Percentiles rank a stretch among this genome's conserved stretches.
These are phyloP conservation scores for Cordia subcordata DNA, from an alignment of 257 asterid genomes.

Conservation along the genomic window DNA sequence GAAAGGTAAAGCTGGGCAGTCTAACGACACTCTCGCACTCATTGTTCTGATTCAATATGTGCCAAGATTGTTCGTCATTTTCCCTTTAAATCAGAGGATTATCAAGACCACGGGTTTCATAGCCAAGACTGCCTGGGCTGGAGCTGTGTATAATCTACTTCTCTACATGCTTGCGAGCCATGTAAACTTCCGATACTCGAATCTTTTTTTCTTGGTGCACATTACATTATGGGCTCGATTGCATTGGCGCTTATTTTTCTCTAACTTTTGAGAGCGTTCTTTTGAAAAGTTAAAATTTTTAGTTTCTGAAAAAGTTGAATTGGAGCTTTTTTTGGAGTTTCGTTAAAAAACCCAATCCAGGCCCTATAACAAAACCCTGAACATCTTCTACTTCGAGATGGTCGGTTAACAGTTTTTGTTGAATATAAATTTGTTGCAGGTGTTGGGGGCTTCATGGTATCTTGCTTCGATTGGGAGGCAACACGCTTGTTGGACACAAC, in stretches of 20 bases:
- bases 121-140: conserved; percentile 97
- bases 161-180: conserved; percentile 91
- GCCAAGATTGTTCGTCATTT: conserved; percentile 68
- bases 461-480: conserved; percentile 88
- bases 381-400: background rate
- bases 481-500: conserved; percentile 64
- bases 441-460: conserved; percentile 92
- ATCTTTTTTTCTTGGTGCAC: too few relatives aligned
- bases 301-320: too few relatives aligned
- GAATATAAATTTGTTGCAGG: conserved; percentile 27
- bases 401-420: background rate
- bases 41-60: conserved; percentile 85
- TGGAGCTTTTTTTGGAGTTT: too few relatives aligned
- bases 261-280: too few relatives aligned
- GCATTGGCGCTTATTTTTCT: too few relatives aligned
- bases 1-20: conserved; percentile 47
- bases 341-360: too few relatives aligned
- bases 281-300: too few relatives aligned
- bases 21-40: conserved; percentile 79
- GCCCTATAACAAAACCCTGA: too few relatives aligned
- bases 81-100: conserved; percentile 70
- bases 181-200: conserved; percentile 29
- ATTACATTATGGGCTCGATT: too few relatives aligned
- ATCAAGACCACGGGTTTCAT: conserved; percentile 84
- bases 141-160: conserved; percentile 90